These are phyloP conservation scores for Ophiostoma quercus DNA, from an alignment of 2,329 filamentous ascomycete genomes.

Conservation along the genomic window DNA sequence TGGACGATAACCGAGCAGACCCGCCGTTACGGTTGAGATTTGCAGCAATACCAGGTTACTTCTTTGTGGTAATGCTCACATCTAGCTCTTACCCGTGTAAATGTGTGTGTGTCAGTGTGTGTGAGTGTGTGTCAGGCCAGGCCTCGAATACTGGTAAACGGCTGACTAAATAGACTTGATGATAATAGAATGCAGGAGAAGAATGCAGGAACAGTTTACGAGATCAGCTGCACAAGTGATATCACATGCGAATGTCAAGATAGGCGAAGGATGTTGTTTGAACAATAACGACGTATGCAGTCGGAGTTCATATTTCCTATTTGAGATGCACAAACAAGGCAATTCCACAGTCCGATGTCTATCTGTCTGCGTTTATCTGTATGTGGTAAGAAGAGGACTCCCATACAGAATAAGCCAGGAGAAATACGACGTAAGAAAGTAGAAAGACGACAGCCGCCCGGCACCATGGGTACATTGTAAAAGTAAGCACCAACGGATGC, in stretches of 20 bases:
- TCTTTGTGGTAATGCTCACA: background rate
- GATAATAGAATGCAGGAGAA: background rate
- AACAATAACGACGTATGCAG: too few species aligned
- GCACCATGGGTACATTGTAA: background rate
- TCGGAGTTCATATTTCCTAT: background rate
- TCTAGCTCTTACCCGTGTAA: background rate
- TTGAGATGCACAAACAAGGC: background rate
- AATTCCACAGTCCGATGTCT: background rate
- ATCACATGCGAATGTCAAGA: background rate
- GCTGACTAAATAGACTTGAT: background rate
- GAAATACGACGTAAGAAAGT: background rate
- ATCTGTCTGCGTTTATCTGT: background rate
- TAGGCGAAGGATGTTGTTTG: too few species aligned
- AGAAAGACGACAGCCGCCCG: background rate
- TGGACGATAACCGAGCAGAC: background rate
- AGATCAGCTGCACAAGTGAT: background rate
- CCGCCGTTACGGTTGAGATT: background rate
- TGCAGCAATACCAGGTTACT: background rate
- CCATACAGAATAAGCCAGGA: background rate
- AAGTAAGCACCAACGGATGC: background rate
- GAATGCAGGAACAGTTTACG: background rate
- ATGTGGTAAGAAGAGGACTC: background rate
- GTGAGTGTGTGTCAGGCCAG: too few species aligned
- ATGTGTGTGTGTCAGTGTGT: too few species aligned
- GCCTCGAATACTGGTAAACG: background rate